Evolutionary conservation across 2,329 filamentous ascomycete genomes (phyloP).

Genomic region (Alternaria rosae): DNA sequence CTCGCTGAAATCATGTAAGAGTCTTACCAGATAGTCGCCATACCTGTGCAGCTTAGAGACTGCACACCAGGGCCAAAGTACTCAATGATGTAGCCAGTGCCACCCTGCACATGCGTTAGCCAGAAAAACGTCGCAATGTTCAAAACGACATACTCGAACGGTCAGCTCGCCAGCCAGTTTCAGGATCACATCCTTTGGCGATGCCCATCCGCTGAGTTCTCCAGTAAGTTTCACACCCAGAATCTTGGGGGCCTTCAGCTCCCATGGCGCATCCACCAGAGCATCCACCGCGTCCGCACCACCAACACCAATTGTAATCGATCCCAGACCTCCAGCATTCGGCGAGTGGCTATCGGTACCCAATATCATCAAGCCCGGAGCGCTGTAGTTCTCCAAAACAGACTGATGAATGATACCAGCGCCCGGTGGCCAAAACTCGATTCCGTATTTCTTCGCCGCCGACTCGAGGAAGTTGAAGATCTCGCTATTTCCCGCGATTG

Average conservation of each 20-base stretch:
- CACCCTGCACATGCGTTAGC: conserved; percentile 62
- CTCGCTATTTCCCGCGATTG: conserved; percentile 91
- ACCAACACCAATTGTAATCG: conserved; percentile 95
- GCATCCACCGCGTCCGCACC: conserved; percentile 97
- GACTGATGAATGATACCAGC: conserved; percentile 79
- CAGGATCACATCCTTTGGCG: conserved; percentile 95
- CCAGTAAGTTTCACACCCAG: conserved; percentile 86
- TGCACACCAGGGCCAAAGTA: conserved; percentile 92
- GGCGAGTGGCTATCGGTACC: conserved; percentile 97
- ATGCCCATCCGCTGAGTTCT: conserved; percentile 85
- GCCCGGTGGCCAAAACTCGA: conserved; percentile 53
- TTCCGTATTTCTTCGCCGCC: conserved; percentile 64
- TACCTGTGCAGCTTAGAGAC: conserved; percentile 87
- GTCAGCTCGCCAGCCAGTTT: conserved; percentile 88
- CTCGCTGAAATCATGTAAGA: not conserved
- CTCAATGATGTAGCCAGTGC: conserved; percentile 93
- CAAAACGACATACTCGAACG: conserved; percentile 66
- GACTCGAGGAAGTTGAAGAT: conserved; percentile 98
- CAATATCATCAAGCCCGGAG: conserved; percentile 98
- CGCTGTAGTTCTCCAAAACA: conserved; percentile 95
- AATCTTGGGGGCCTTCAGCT: conserved; percentile 92
- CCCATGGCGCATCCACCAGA: conserved; percentile 95
- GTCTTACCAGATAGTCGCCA: conserved; percentile 76
- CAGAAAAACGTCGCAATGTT: not conserved
- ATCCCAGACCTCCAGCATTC: conserved; percentile 92